phyloP scores from a whole-genome alignment of 2,329 filamentous ascomycete species.

The Davidsoniella eucalypti region DNA sequence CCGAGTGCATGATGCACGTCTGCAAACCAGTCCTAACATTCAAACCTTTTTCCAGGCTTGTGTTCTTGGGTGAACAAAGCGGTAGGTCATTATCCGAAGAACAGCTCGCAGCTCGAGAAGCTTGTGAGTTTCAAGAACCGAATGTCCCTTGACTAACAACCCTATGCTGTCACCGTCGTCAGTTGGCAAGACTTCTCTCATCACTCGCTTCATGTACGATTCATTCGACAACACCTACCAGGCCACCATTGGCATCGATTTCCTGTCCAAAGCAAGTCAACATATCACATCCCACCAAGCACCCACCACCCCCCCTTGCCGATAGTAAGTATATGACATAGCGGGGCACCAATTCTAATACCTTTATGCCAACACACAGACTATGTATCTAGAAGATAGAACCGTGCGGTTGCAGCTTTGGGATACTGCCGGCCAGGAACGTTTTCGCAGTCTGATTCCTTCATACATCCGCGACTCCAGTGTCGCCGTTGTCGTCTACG shows the following conservation, averaged over 20 bases:
- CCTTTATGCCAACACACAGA: slow-evolving; percentile 32
- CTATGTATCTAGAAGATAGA: slow-evolving; percentile 98
- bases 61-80: slow-evolving; percentile 96
- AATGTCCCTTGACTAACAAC: too few relatives aligned
- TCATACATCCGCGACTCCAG: slow-evolving; percentile 97
- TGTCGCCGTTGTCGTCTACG: slow-evolving; percentile 96
- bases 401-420: slow-evolving; percentile 94
- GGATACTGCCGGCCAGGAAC: slow-evolving; percentile 96
- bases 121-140: too few relatives aligned
- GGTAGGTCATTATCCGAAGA: slow-evolving; percentile 41
- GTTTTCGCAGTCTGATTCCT: slow-evolving; percentile 91
- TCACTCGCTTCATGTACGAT: slow-evolving; percentile 99
- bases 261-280: slow-evolving; percentile 71
- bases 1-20: background rate
- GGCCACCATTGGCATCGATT: slow-evolving; percentile 97
- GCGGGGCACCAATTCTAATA: slow-evolving; percentile 1
- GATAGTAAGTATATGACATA: background rate
- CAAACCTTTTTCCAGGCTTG: slow-evolving; percentile 43
- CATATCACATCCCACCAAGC: background rate
- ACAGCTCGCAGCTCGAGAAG: background rate
- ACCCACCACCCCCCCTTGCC: background rate
- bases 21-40: slow-evolving; percentile 10
- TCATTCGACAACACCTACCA: slow-evolving; percentile 99
- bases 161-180: slow-evolving; percentile 11
- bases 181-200: slow-evolving; percentile 98